Percentiles rank a stretch among this genome's conserved stretches.
Conservation (phyloP, 2,329 filamentous ascomycete genomes). For the Mollisiaceae sp. region DNA sequence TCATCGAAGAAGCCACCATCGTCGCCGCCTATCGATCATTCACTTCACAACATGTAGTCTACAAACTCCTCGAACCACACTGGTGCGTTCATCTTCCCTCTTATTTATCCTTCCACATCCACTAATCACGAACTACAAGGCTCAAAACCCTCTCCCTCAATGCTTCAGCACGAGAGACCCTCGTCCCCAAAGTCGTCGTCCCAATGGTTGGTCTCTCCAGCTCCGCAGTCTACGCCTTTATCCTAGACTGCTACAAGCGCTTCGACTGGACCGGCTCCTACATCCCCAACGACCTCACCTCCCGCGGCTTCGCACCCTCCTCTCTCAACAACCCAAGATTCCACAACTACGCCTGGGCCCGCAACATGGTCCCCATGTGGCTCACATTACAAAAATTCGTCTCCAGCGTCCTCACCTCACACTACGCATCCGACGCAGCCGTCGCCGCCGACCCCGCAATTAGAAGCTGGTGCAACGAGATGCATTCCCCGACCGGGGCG, state of each 20-base stretch:
- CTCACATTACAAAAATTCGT: slow-evolving; percentile 49
- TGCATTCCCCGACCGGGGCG: slow-evolving; percentile 44
- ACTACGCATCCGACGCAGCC: slow-evolving; percentile 43
- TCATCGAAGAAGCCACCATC: slow-evolving; percentile 55
- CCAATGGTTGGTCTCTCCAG: slow-evolving; percentile 49
- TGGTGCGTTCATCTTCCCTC: slow-evolving; percentile 43
- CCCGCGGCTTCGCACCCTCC: not conserved
- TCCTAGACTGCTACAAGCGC: slow-evolving; percentile 21
- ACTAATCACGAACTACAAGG: slow-evolving; percentile 52
- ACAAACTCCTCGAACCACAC: slow-evolving; percentile 46
- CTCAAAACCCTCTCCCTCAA: slow-evolving; percentile 56
- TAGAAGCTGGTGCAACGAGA: slow-evolving; percentile 48
- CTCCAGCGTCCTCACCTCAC: slow-evolving; percentile 44
- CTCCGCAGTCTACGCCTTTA: slow-evolving; percentile 45
- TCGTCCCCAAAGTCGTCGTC: slow-evolving; percentile 52
- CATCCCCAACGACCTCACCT: slow-evolving; percentile 50
- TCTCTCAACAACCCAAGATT: slow-evolving; percentile 47
- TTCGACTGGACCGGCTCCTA: slow-evolving; percentile 41
- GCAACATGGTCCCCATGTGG: slow-evolving; percentile 53
- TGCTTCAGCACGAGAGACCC: slow-evolving; percentile 49
- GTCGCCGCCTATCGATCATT: slow-evolving; percentile 51
- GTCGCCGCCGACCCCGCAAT: slow-evolving; percentile 45
- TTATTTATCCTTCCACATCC: slow-evolving; percentile 38
- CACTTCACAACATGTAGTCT: slow-evolving; percentile 8
- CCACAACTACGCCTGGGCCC: slow-evolving; percentile 49